phyloP scores from a whole-genome alignment of 306 rosid genomes.

The Cucumis melo region DNA sequence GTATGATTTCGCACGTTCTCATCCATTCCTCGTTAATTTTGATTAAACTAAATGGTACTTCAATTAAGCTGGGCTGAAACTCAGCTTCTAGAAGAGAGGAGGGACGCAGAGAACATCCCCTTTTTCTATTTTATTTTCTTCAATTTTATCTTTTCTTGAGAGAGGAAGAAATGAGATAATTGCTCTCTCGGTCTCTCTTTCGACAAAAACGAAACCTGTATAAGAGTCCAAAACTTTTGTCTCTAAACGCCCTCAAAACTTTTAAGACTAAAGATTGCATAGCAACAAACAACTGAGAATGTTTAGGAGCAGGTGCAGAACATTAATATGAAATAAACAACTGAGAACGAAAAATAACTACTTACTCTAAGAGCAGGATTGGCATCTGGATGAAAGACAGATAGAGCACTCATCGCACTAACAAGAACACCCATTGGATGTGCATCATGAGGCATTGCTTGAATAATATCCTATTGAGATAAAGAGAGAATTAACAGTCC shows the following conservation, averaged over 20 bases:
- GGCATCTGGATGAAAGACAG: conserved; percentile 84
- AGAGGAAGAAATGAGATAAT: neutral
- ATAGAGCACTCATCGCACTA: conserved; percentile 74
- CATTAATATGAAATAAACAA: neutral
- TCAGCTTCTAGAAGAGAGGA: neutral
- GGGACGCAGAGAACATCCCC: neutral
- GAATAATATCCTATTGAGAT: conserved; percentile 59
- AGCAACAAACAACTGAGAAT: too few species aligned
- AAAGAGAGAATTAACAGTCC: neutral
- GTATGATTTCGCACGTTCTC: neutral
- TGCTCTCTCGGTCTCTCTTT: neutral
- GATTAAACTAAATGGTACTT: neutral
- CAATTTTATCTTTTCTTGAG: neutral
- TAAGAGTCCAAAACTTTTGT: neutral
- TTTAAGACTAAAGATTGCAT: neutral
- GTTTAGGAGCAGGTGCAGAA: neutral
- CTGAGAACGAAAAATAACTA: neutral
- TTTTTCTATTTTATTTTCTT: neutral
- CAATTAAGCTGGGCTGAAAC: neutral
- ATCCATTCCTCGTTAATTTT: neutral
- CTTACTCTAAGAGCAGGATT: conserved; percentile 84
- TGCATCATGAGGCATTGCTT: conserved; percentile 92
- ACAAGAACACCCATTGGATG: conserved; percentile 94
- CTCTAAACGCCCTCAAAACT: neutral
- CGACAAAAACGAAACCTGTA: neutral